Evolutionary conservation across 2,329 filamentous ascomycete species (phyloP).

Genomic region (Sarocladium kiliense): DNA sequence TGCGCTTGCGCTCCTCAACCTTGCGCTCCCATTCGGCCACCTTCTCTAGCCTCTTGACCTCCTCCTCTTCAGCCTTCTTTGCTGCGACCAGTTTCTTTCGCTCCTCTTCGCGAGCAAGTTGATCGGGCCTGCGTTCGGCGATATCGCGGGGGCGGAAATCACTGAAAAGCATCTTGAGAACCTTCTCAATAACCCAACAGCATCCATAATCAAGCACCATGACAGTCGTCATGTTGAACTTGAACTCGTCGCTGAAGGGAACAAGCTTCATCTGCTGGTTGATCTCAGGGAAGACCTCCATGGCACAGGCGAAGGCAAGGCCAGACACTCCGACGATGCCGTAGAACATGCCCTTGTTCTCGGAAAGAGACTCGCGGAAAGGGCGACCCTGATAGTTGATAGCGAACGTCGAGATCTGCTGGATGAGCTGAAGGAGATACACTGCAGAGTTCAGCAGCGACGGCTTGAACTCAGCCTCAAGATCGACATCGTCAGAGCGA

Average conservation of each 20-base stretch:
- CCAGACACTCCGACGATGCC: constrained; percentile 85
- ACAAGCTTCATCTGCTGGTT: constrained; percentile 92
- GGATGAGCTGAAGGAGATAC: constrained; percentile 94
- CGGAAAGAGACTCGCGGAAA: constrained; percentile 91
- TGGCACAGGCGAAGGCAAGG: constrained; percentile 90
- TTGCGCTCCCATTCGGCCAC: constrained; percentile 56
- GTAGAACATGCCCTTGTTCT: constrained; percentile 98
- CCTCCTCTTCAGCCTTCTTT: constrained; percentile 43
- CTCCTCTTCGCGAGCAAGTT: constrained; percentile 69
- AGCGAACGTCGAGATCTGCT: constrained; percentile 97
- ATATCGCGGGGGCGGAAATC: constrained; percentile 95
- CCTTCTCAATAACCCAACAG: constrained; percentile 84
- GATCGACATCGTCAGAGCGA: constrained; percentile 62
- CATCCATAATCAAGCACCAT: constrained; percentile 86
- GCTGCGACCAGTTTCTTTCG: constrained; percentile 57
- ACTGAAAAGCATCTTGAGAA: constrained; percentile 78
- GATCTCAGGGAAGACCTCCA: constrained; percentile 91
- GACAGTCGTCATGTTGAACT: constrained; percentile 71
- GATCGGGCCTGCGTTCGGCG: constrained; percentile 77
- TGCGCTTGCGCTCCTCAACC: constrained; percentile 44
- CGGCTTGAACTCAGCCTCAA: constrained; percentile 91
- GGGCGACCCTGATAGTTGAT: constrained; percentile 99
- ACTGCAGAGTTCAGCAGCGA: constrained; percentile 95
- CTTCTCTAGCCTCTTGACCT: constrained; percentile 47
- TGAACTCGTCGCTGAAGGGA: constrained; percentile 85